A percentile compares a stretch with the other conserved stretches of the same genome.
These are phyloP conservation scores for Populus hybrid DNA, from an alignment of 441 rosid species.

Conservation along the genomic window DNA sequence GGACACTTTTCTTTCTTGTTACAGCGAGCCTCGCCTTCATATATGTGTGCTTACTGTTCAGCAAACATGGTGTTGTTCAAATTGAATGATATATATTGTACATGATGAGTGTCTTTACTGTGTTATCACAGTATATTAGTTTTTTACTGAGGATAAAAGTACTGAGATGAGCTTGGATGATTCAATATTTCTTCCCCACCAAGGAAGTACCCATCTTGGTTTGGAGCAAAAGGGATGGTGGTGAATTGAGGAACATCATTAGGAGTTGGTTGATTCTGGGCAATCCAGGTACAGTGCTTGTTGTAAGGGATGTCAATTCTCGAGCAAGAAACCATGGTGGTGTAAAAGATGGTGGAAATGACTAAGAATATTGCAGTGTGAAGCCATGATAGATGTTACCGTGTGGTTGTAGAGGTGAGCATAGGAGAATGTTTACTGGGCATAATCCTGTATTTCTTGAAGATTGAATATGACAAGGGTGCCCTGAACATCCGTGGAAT, in stretches of 20 bases:
- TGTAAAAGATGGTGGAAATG: slow-evolving; percentile 18
- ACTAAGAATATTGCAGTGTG: neutral
- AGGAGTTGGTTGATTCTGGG: slow-evolving; percentile 13
- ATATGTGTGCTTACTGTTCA: neutral
- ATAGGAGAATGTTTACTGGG: neutral
- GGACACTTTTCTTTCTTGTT: neutral
- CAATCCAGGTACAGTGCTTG: slow-evolving; percentile 17
- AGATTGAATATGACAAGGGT: neutral
- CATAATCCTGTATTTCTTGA: neutral
- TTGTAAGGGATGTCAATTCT: slow-evolving; percentile 4
- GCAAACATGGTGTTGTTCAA: neutral
- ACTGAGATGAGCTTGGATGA: neutral
- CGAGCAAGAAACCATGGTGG: slow-evolving; percentile 34
- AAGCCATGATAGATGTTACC: slow-evolving; percentile 13
- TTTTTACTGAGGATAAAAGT: neutral
- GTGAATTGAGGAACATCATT: slow-evolving; percentile 8
- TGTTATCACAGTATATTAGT: neutral
- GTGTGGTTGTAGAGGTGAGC: neutral
- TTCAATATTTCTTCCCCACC: slow-evolving; percentile 20
- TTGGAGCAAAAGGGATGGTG: slow-evolving; percentile 20
- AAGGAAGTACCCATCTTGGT: slow-evolving; percentile 27
- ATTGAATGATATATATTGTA: neutral
- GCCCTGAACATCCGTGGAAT: neutral
- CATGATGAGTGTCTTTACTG: neutral
- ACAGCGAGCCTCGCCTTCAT: slow-evolving; percentile 5